phyloP scores from a whole-genome alignment of 768 basidiomycete species.

The Royoungia palumana region DNA sequence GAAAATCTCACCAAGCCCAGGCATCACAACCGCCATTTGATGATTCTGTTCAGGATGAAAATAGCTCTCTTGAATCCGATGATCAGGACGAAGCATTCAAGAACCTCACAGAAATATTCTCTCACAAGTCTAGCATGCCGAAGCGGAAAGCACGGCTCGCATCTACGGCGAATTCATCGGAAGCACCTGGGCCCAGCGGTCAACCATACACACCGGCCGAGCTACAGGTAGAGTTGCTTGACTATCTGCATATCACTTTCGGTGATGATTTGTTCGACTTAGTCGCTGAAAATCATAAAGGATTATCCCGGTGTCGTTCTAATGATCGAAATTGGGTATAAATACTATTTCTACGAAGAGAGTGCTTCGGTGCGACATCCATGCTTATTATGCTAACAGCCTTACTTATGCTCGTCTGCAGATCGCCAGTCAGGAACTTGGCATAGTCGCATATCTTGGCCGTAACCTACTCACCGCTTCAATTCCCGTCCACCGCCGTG shows the following conservation, averaged over 20 bases:
- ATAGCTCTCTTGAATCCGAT: slow-evolving; percentile 31
- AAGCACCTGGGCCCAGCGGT: slow-evolving; percentile 61
- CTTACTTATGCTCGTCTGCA: slow-evolving; percentile 28
- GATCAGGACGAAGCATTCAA: slow-evolving; percentile 48
- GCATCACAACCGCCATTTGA: slow-evolving; percentile 21
- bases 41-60: slow-evolving; percentile 23
- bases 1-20: slow-evolving; percentile 4
- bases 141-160: slow-evolving; percentile 36
- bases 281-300: slow-evolving; percentile 52
- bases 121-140: slow-evolving; percentile 31
- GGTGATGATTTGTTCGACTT: neutral
- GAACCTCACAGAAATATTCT: slow-evolving; percentile 47
- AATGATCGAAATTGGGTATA: slow-evolving; percentile 84
- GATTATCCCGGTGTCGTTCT: slow-evolving; percentile 65
- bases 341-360: slow-evolving; percentile 77
- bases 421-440: slow-evolving; percentile 74
- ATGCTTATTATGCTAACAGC: neutral
- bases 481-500: slow-evolving; percentile 64
- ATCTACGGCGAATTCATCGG: slow-evolving; percentile 26
- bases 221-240: slow-evolving; percentile 47
- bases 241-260: neutral
- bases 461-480: slow-evolving; percentile 75
- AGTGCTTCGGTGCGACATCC: slow-evolving; percentile 63
- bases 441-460: slow-evolving; percentile 68
- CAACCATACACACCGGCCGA: slow-evolving; percentile 75